Evolutionary conservation across 208 protist species (phyloP).

Genomic region (Crithidia expoeki): DNA sequence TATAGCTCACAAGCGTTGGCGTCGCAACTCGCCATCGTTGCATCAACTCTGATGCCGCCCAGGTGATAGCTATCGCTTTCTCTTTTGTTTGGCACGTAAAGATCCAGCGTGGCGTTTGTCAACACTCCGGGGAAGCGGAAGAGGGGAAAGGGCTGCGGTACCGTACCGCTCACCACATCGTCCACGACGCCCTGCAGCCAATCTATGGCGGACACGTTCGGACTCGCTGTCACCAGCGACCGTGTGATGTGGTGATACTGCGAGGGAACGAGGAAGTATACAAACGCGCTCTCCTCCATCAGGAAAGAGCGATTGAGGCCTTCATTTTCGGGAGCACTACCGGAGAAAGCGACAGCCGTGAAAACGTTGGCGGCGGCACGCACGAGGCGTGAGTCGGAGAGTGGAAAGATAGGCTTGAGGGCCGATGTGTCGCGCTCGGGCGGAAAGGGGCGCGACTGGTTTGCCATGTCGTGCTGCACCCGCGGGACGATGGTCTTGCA

Average conservation of each 20-base stretch:
- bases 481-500: conserved; percentile 20
- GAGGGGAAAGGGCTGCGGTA: conserved; percentile 22
- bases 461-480: conserved; percentile 3
- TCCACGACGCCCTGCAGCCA: conserved; percentile 26
- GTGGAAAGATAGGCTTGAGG: neutral
- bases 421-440: neutral
- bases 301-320: too few species aligned
- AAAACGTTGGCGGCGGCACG: neutral
- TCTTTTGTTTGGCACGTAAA: neutral
- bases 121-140: conserved; percentile 9
- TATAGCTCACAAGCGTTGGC: conserved; percentile 25
- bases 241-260: neutral
- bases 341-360: neutral
- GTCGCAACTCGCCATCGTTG: conserved; percentile 7
- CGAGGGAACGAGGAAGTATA: neutral
- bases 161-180: neutral
- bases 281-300: neutral
- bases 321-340: too few species aligned
- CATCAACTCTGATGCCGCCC: conserved; percentile 1
- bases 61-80: neutral
- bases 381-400: neutral
- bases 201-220: neutral
- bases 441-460: neutral
- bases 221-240: conserved; percentile 6
- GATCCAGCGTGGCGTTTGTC: neutral